A percentile compares a stretch with the other conserved stretches of the same genome.
Conservation (phyloP, 2,329 filamentous ascomycete species). For the Phaeoacremonium minimum region DNA sequence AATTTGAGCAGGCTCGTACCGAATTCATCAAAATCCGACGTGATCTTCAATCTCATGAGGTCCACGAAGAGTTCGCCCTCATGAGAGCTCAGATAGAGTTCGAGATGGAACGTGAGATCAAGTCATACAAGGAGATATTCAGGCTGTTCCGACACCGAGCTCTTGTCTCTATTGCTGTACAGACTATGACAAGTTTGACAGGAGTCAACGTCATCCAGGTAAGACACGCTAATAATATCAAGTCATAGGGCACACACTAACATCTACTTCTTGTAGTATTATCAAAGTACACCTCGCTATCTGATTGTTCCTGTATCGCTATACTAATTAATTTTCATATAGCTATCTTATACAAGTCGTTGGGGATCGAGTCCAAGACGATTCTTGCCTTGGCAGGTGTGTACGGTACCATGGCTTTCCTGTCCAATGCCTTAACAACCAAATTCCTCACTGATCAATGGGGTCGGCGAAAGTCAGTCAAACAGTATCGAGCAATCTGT, state of each 20-base stretch:
- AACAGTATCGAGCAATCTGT: no score
- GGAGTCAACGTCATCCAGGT: slow-evolving; percentile 52
- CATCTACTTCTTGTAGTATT: slow-evolving; percentile 11
- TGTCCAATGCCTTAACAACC: slow-evolving; percentile 46
- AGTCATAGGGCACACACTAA: slow-evolving; percentile 18
- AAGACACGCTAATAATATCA: neutral
- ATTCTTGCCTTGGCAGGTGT: slow-evolving; percentile 50
- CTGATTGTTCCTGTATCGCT: no score
- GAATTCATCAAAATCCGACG: slow-evolving; percentile 44
- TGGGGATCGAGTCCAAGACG: slow-evolving; percentile 43
- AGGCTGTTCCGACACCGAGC: slow-evolving; percentile 45
- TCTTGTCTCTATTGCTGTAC: slow-evolving; percentile 49
- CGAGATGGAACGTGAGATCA: slow-evolving; percentile 52
- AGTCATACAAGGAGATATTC: slow-evolving; percentile 46
- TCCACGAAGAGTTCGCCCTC: slow-evolving; percentile 45
- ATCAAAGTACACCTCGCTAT: slow-evolving; percentile 10
- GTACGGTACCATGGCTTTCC: slow-evolving; percentile 48
- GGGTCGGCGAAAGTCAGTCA: slow-evolving; percentile 47
- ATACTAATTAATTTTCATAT: no score
- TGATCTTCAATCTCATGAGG: slow-evolving; percentile 36
- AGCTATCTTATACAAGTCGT: slow-evolving; percentile 50
- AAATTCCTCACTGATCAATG: slow-evolving; percentile 51
- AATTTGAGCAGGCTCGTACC: slow-evolving; percentile 38
- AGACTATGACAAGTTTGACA: slow-evolving; percentile 53
- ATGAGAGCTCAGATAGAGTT: slow-evolving; percentile 52